Conservation (phyloP, 2,329 filamentous ascomycete species). For the Cytospora chrysosperma region DNA sequence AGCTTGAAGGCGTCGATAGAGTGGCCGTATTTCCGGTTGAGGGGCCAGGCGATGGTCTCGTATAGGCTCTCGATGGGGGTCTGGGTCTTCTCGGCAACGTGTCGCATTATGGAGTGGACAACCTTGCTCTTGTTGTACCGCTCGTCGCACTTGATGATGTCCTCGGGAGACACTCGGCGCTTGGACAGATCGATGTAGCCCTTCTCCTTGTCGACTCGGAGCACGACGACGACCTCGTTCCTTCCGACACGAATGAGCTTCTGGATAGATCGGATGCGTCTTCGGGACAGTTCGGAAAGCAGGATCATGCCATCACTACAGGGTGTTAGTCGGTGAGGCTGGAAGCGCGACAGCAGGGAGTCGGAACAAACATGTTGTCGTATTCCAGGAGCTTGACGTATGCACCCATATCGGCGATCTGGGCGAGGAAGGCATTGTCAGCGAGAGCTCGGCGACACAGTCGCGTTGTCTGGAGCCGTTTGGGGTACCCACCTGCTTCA, state of each 20-base stretch:
- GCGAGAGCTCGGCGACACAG: constrained; percentile 19
- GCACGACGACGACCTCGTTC: constrained; percentile 97
- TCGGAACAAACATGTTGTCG: constrained; percentile 72
- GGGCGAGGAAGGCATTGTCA: constrained; percentile 18
- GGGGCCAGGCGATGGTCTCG: constrained; percentile 90
- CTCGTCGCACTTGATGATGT: constrained; percentile 98
- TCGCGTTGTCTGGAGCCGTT: not conserved
- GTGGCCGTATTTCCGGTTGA: constrained; percentile 97
- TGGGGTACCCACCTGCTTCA: constrained; percentile 74
- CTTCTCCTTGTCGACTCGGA: constrained; percentile 99
- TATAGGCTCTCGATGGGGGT: constrained; percentile 94
- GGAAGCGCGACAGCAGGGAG: not conserved
- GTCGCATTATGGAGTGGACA: constrained; percentile 98
- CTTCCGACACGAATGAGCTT: constrained; percentile 97
- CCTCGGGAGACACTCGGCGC: constrained; percentile 94
- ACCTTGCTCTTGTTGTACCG: constrained; percentile 99
- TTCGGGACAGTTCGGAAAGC: constrained; percentile 92
- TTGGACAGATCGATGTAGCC: constrained; percentile 98
- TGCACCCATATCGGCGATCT: constrained; percentile 99
- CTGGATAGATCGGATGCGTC: constrained; percentile 98
- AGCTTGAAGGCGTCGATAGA: constrained; percentile 98
- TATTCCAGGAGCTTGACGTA: constrained; percentile 99
- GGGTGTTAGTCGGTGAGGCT: constrained; percentile 11
- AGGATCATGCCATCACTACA: constrained; percentile 90
- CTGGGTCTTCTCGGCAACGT: constrained; percentile 90